Percentiles rank a stretch among this genome's conserved stretches.
Conservation (phyloP, 768 basidiomycete genomes). For the Naganishia kalamii region DNA sequence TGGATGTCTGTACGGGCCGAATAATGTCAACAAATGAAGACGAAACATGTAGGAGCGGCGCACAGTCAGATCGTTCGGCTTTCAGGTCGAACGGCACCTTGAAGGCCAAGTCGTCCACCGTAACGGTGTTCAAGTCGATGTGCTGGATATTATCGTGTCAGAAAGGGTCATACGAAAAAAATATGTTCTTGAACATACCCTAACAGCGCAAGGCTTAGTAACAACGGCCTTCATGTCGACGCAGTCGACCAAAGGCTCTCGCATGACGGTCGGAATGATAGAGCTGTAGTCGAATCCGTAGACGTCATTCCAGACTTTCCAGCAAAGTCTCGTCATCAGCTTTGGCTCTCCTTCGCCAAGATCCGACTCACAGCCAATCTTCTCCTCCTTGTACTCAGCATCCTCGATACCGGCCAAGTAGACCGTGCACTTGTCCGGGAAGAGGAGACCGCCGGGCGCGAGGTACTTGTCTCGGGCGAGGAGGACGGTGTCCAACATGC, state of each 20-base stretch:
- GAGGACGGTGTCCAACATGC: conserved; percentile 97
- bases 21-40: conserved; percentile 11
- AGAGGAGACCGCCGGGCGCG: conserved; percentile 76
- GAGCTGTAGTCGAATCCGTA: conserved; percentile 99
- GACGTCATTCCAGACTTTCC: conserved; percentile 96
- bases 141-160: conserved; percentile 51
- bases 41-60: conserved; percentile 36
- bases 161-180: background rate
- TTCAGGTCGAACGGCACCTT: conserved; percentile 68
- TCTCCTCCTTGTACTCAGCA: conserved; percentile 98
- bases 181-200: conserved; percentile 52
- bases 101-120: conserved; percentile 92
- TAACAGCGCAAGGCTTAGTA: conserved; percentile 82
- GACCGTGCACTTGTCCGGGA: conserved; percentile 88
- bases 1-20: conserved; percentile 63
- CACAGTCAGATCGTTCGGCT: conserved; percentile 86
- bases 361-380: conserved; percentile 85
- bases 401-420: conserved; percentile 97
- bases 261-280: conserved; percentile 95
- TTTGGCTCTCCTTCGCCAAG: background rate
- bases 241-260: conserved; percentile 96
- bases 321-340: background rate
- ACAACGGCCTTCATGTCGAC: conserved; percentile 94
- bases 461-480: conserved; percentile 95
- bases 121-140: conserved; percentile 82